phyloP scores from a whole-genome alignment of 352 stramenopile species.

The Aphanomyces astaci region DNA sequence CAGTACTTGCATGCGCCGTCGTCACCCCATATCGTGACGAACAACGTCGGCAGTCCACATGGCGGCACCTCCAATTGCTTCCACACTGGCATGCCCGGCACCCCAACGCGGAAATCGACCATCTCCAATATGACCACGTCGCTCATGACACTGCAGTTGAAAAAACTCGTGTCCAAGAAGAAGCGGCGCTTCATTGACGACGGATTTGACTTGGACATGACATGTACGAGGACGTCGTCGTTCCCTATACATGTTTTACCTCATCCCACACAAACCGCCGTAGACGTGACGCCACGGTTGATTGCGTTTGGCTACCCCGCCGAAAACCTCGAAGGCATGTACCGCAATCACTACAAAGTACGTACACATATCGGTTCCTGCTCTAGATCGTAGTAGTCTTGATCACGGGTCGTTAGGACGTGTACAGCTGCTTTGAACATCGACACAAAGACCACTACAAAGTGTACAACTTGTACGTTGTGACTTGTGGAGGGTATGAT shows the following conservation, averaged over 20 bases:
- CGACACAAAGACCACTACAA: constrained; percentile 71
- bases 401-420: constrained; percentile 35
- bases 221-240: constrained; percentile 33
- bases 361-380: neutral
- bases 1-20: neutral
- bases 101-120: neutral
- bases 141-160: constrained; percentile 36
- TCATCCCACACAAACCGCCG: neutral
- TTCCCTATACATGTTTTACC: no score
- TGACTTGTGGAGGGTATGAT: no score
- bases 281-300: constrained; percentile 69
- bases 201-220: constrained; percentile 89
- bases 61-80: neutral
- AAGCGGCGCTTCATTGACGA: constrained; percentile 82
- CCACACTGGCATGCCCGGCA: neutral
- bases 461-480: constrained; percentile 81
- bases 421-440: constrained; percentile 85
- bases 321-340: constrained; percentile 78
- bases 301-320: constrained; percentile 87
- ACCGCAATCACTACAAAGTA: constrained; percentile 80
- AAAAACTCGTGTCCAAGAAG: constrained; percentile 86
- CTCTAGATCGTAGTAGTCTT: neutral
- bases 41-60: neutral
- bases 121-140: constrained; percentile 4
- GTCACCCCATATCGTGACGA: constrained; percentile 1